phyloP scores from a whole-genome alignment of 1,284 basidiomycete species.

The Ustilago cynodontis region DNA sequence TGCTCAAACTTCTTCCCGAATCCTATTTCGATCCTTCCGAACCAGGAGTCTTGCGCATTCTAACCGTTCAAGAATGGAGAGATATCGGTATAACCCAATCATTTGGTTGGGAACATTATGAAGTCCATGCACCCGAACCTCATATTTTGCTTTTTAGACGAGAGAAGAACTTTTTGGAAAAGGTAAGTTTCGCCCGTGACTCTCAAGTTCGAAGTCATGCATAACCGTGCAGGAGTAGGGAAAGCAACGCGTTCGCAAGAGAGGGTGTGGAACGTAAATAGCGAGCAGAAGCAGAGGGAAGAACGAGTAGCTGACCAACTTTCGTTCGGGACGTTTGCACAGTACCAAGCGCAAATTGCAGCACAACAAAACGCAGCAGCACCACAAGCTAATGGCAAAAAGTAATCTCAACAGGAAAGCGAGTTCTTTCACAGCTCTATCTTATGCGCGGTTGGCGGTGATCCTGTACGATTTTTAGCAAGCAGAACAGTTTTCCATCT shows the following conservation, averaged over 20 bases:
- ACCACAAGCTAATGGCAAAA: slow-evolving; percentile 27
- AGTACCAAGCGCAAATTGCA: slow-evolving; percentile 18
- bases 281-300: too few species aligned
- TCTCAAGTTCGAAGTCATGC: not conserved
- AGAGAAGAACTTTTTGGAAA: slow-evolving; percentile 71
- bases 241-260: too few species aligned
- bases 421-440: too few species aligned
- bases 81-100: slow-evolving; percentile 95
- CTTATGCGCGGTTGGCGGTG: too few species aligned
- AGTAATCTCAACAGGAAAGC: slow-evolving; percentile 13
- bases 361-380: not conserved
- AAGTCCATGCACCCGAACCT: slow-evolving; percentile 80
- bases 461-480: too few species aligned
- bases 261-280: too few species aligned
- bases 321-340: not conserved
- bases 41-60: slow-evolving; percentile 82
- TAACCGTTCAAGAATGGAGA: slow-evolving; percentile 90
- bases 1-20: slow-evolving; percentile 68
- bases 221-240: too few species aligned
- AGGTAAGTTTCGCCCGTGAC: slow-evolving; percentile 28
- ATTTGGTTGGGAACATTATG: slow-evolving; percentile 96
- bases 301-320: too few species aligned
- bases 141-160: slow-evolving; percentile 72
- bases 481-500: too few species aligned
- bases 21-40: slow-evolving; percentile 77